Base-by-base conservation (phyloP, 176 grass and related monocot species). In the Elaeis guineensis region DNA sequence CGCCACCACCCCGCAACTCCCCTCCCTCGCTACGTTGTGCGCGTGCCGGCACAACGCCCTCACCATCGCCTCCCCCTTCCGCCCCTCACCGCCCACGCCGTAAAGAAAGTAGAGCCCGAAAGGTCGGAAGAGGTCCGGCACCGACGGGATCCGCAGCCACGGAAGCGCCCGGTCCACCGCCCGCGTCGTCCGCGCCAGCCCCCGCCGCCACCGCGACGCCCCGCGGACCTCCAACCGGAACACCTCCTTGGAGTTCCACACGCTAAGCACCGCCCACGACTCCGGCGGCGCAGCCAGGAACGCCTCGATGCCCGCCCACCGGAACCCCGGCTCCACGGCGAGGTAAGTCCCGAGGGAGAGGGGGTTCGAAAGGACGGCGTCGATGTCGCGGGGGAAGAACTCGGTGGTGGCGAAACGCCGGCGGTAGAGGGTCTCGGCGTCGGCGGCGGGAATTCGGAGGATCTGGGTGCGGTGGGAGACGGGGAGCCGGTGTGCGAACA, bases 311-410 rank as follows among this genome's bases (percentile, higher is more conserved):
- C 69, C 78, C 19, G 28, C 15, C 22, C 56, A 16, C 18, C 12
- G 18, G 1, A 18, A n/a, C 59, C 3, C 56, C 75, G 0, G 1
- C 5, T 14, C 54, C 0, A 83, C 68, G 5, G 78, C 89, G 5
- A 95, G 61, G 78, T 83, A 89, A 0, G 85, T 95, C 55, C 89
- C 89, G 17, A 95, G 70, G 3, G 78, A 85, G 0, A 82, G 70
- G 0, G 58, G 19, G 60, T 95, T 95, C 20, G 64, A 15, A 0
- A 95, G 80, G 17, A 95, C 89, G 69, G 66, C 57, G 60, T 95
- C 72, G 63, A 95, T 95, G 65, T 95, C 81, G 54, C 25, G 16
- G 9, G 89, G 89, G 80, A 95, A 95, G 73, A 95, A 95, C 72
- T 95, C 89, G 50, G 81, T 69, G 39, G 20, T 58, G 2, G 72